These are phyloP conservation scores for Pyricularia grisea DNA, from an alignment of 2,329 filamentous ascomycete species.

Conservation along the genomic window DNA sequence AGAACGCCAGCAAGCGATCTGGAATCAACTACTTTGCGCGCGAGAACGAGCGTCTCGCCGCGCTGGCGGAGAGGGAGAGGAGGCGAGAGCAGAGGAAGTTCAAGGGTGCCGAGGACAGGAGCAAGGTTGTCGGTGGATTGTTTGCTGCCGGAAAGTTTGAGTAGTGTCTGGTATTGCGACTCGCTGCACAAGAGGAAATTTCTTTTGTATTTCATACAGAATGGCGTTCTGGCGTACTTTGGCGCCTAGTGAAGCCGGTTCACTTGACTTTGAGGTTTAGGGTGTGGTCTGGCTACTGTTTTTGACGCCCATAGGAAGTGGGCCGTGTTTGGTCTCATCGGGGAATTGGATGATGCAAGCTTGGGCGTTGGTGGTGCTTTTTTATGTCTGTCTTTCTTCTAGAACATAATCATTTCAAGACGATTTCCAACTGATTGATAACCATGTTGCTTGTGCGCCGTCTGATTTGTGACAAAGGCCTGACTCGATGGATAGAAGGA, in stretches of 20 bases:
- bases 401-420: background rate
- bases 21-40: constrained; percentile 52
- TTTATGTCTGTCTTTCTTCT: background rate
- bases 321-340: too few relatives aligned
- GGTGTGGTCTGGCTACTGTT: background rate
- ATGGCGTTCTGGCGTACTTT: background rate
- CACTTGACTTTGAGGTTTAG: background rate
- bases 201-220: background rate
- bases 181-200: too few relatives aligned
- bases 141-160: constrained; percentile 49
- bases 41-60: constrained; percentile 46
- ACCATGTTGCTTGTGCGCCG: background rate
- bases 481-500: background rate
- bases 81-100: constrained; percentile 48
- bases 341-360: background rate
- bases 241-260: background rate
- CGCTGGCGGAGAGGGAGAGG: constrained; percentile 46
- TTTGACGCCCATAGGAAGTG: background rate
- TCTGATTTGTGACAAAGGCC: background rate
- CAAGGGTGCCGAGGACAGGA: constrained; percentile 46
- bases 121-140: constrained; percentile 47
- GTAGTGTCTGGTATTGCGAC: constrained; percentile 13
- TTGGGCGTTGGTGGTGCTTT: background rate
- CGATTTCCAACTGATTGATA: background rate
- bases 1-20: constrained; percentile 49